These are phyloP conservation scores for Neophaeococcomyces aloes DNA, from an alignment of 2,329 filamentous ascomycete genomes.

Conservation along the genomic window DNA sequence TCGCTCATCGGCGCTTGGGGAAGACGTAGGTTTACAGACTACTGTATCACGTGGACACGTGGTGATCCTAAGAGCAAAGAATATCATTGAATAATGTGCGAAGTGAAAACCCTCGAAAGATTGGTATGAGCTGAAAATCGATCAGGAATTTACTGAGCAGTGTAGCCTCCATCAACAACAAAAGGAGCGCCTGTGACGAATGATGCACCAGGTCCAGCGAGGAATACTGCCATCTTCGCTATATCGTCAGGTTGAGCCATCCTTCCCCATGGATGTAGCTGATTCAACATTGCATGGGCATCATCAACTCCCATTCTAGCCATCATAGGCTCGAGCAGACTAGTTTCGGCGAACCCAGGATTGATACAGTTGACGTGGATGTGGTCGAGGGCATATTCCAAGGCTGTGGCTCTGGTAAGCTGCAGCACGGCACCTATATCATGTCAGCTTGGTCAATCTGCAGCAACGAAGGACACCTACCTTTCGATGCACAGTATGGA, in stretches of 20 bases:
- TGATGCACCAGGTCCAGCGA: conserved; percentile 33
- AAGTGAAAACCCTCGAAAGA: not conserved
- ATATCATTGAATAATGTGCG: not conserved
- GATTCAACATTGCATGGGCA: conserved; percentile 7
- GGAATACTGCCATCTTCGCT: conserved; percentile 21
- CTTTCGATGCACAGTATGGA: conserved; percentile 21
- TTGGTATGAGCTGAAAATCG: too few relatives aligned
- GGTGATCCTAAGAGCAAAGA: too few relatives aligned
- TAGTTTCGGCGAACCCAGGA: conserved; percentile 36
- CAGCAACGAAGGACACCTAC: not conserved
- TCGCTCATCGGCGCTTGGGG: too few relatives aligned
- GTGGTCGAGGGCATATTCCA: conserved; percentile 23
- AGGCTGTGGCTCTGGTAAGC: conserved; percentile 31
- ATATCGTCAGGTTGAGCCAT: conserved; percentile 20
- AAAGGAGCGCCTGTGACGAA: conserved; percentile 36
- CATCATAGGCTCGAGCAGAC: conserved; percentile 9
- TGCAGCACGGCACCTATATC: conserved; percentile 8
- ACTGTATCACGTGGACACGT: too few relatives aligned
- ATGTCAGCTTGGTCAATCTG: not conserved
- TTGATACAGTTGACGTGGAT: conserved; percentile 44
- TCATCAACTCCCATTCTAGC: conserved; percentile 5
- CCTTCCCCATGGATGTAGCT: conserved; percentile 13
- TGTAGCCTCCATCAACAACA: conserved; percentile 31
- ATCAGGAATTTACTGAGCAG: not conserved
- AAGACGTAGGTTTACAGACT: too few relatives aligned